Evolutionary conservation across 108 stramenopile species (phyloP), one percentile per base, ranked within the genome.

Genomic region (Bacterosira constricta): DNA sequence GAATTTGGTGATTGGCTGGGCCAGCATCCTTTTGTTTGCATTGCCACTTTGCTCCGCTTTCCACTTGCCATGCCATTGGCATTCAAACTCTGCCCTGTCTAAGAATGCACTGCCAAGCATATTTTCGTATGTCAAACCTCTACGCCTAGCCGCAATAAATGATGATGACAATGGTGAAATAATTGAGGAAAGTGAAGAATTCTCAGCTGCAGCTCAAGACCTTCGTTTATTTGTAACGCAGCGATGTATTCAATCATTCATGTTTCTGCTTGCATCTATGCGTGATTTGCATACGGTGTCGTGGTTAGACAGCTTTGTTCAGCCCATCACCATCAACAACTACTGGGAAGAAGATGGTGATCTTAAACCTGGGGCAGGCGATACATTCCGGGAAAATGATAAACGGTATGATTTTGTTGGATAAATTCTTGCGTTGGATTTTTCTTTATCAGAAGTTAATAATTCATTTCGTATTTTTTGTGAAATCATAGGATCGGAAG

Each of bases 301-400:
- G 34, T 93, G 89, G 89, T 60, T 93, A 13, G 90, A 93, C 52
- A 74, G 83, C 23, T 90, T 93, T 37, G 82, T 85, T 8, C 63
- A 91, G 36, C 86, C 89, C 0, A 77, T 81, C 21, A 71, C 75
- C 12, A 61, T 72, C 25, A 68, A 71, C 46, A 74, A 78, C 67
- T 77, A 67, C 36, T 73, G 65, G 62, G 70, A 56, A 15, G 56
- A 69, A 17, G 71, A 77, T 20, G 66, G 30, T 42, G 71, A 26
- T 17, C 23, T 21, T 30, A 71, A 65, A 41, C 63, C 70, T 21
- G 75, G 69, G 1, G 63, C 66, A 23, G 76, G 46, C 27, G 69
- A 65, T 36, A 36, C 76, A 1, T 77, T 77, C 50, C 55, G 57
- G 11, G 76, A 77, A 60, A 58, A 52, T 57, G 76, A 77, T 47